Conservation (phyloP, 2,329 filamentous ascomycete genomes). For the Ophiocordyceps unilateralis region DNA sequence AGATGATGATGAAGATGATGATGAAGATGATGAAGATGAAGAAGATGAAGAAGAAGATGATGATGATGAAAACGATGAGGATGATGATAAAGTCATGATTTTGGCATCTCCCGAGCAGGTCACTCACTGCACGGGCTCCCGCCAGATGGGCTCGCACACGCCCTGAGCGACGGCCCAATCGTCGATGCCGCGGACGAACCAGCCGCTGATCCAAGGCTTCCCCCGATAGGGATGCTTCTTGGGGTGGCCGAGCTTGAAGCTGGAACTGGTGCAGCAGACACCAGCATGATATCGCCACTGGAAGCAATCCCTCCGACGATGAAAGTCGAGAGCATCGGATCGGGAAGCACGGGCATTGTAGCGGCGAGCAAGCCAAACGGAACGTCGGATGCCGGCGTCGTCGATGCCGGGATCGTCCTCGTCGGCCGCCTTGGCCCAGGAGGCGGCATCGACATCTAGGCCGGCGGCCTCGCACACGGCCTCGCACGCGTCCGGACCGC, state of each 20-base stretch:
- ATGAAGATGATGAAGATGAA: no score
- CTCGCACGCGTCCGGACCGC: conserved; percentile 27
- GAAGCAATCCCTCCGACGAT: conserved; percentile 22
- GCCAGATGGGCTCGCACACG: conserved; percentile 25
- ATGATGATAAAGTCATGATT: no score
- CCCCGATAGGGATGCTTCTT: conserved; percentile 1
- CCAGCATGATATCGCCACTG: conserved; percentile 28
- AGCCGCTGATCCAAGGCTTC: conserved; percentile 21
- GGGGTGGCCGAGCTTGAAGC: conserved; percentile 26
- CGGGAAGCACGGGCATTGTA: background rate
- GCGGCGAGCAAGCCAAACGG: background rate
- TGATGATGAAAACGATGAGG: no score
- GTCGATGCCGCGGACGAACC: conserved; percentile 28
- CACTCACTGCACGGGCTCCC: conserved; percentile 5
- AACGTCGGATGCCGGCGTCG: background rate
- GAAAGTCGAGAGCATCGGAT: conserved; percentile 7
- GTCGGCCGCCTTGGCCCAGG: conserved; percentile 11
- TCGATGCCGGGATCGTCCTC: conserved; percentile 4
- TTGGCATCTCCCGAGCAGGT: background rate
- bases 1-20: no score
- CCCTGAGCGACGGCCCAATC: conserved; percentile 28
- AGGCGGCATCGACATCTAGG: conserved; percentile 18
- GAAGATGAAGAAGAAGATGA: no score
- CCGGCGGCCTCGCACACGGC: conserved; percentile 27
- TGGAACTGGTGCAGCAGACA: conserved; percentile 23